These are phyloP conservation scores for Podila horticola DNA, from an alignment of 192 early-diverging fungal species.

Conservation along the genomic window DNA sequence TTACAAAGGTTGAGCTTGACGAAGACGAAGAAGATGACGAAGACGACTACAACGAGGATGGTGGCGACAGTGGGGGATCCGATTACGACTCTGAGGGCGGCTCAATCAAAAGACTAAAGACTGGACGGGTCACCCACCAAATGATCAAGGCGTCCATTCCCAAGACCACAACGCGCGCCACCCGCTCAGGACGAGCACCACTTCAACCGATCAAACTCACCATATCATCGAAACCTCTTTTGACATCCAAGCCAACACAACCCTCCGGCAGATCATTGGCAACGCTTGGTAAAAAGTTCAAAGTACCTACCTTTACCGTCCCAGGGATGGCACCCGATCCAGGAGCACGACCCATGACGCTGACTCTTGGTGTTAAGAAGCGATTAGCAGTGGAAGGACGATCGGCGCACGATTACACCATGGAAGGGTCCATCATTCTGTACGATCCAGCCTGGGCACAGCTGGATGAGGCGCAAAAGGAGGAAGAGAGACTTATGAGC, in stretches of 20 bases:
- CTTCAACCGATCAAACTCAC: slow-evolving; percentile 17
- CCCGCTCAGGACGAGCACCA: slow-evolving; percentile 30
- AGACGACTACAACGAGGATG: slow-evolving; percentile 12
- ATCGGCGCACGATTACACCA: slow-evolving; percentile 85
- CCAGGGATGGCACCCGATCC: slow-evolving; percentile 25
- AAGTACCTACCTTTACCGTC: slow-evolving; percentile 52
- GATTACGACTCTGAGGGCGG: slow-evolving; percentile 31
- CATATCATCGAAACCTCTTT: slow-evolving; percentile 41
- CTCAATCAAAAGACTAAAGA: slow-evolving; percentile 17
- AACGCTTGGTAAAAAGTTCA: slow-evolving; percentile 36
- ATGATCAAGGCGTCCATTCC: slow-evolving; percentile 36
- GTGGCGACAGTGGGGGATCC: slow-evolving; percentile 9
- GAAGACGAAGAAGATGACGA: slow-evolving; percentile 22
- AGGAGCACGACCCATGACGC: background rate
- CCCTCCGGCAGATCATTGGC: slow-evolving; percentile 2
- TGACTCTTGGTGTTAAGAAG: slow-evolving; percentile 23
- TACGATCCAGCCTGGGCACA: slow-evolving; percentile 74
- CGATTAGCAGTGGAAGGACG: slow-evolving; percentile 52
- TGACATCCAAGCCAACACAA: background rate
- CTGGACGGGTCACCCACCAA: slow-evolving; percentile 30
- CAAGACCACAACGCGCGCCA: slow-evolving; percentile 13
- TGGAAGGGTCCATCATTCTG: slow-evolving; percentile 85
- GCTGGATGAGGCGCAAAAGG: slow-evolving; percentile 61
- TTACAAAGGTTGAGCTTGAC: slow-evolving; percentile 5
- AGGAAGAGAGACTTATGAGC: slow-evolving; percentile 47